Conservation (phyloP, 2,329 filamentous ascomycete genomes). For the Colletotrichum tanaceti region DNA sequence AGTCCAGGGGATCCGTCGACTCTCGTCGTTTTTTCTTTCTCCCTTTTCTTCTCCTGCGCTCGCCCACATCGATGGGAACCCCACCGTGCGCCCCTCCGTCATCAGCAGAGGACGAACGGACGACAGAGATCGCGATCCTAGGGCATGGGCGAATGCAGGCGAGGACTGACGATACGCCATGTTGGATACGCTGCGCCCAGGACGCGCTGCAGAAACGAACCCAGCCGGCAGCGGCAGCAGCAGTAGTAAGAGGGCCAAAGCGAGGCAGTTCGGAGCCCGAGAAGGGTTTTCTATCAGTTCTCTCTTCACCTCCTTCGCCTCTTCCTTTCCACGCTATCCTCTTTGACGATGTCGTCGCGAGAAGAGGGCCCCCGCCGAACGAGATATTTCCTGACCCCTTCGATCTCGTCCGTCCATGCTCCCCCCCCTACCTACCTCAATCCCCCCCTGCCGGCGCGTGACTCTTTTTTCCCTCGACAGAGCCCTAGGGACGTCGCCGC, state of each 20-base stretch:
- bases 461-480: neutral
- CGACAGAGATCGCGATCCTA: constrained; percentile 29
- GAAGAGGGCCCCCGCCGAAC: constrained; percentile 11
- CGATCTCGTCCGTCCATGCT: neutral
- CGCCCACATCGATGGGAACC: constrained; percentile 15
- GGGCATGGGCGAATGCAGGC: constrained; percentile 25
- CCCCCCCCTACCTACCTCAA: too few relatives aligned
- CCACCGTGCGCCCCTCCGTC: constrained; percentile 21
- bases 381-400: constrained; percentile 13
- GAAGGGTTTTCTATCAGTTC: neutral
- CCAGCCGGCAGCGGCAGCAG: too few relatives aligned
- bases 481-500: neutral
- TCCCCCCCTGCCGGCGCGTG: constrained; percentile 13
- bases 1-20: constrained; percentile 6
- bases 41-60: neutral
- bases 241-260: constrained; percentile 11
- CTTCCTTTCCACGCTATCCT: constrained; percentile 25
- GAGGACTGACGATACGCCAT: constrained; percentile 37
- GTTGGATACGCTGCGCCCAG: constrained; percentile 20
- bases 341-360: constrained; percentile 37
- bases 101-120: constrained; percentile 20
- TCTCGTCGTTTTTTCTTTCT: neutral
- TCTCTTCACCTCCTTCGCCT: neutral
- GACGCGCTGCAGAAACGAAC: constrained; percentile 31
- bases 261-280: constrained; percentile 15